Conservation (phyloP, 331 rosid genomes). For the Prunus yedoensis region DNA sequence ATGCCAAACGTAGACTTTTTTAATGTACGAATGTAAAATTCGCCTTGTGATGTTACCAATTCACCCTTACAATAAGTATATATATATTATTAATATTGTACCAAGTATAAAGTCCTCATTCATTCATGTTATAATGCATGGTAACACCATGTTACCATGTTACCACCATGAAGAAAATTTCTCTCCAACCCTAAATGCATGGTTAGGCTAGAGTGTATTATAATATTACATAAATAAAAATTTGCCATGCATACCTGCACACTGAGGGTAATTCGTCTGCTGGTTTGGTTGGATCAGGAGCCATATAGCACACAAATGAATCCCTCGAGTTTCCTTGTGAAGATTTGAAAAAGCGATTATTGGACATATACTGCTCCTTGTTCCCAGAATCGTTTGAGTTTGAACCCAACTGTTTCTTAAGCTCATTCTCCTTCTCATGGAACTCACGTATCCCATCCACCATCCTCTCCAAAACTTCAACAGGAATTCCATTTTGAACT, state of each 20-base stretch:
- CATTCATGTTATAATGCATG: too few relatives aligned
- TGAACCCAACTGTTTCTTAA: constrained; percentile 23
- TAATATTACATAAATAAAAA: neutral
- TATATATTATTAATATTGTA: too few relatives aligned
- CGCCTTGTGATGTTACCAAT: too few relatives aligned
- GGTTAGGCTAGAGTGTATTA: neutral
- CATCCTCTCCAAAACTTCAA: constrained; percentile 24
- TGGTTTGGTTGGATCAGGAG: constrained; percentile 29
- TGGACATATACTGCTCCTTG: neutral
- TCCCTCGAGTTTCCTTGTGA: constrained; percentile 32
- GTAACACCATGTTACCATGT: too few relatives aligned
- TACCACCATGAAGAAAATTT: too few relatives aligned
- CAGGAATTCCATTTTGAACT: constrained; percentile 38
- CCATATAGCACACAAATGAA: neutral
- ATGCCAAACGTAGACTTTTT: neutral
- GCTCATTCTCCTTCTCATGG: constrained; percentile 24
- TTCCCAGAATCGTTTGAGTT: constrained; percentile 14
- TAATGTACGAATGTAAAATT: too few relatives aligned
- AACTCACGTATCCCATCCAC: constrained; percentile 31
- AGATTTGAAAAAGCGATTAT: constrained; percentile 17
- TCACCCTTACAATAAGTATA: too few relatives aligned
- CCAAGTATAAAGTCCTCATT: too few relatives aligned
- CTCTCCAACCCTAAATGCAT: neutral
- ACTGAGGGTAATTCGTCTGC: constrained; percentile 19
- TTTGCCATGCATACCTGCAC: constrained; percentile 20